Evolutionary conservation across 306 rosid genomes (phyloP), one percentile per base, ranked within the genome.

Genomic region (Cotoneaster glaucophyllus): DNA sequence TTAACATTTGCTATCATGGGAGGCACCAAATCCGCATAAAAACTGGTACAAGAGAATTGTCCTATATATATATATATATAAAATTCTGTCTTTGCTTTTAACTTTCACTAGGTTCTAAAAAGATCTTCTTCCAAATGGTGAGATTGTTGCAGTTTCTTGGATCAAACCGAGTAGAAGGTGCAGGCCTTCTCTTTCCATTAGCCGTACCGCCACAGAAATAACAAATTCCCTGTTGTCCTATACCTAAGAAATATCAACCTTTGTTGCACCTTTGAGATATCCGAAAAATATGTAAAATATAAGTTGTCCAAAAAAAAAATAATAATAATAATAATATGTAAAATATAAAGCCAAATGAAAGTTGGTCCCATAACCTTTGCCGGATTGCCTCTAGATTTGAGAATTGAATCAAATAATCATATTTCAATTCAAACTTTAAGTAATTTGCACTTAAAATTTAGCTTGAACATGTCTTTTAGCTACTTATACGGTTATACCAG

Each of bases 171-270:
- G 57, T 0, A 52, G n/a, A 50, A 29, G 74, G 53, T 32, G 76
- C 77, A 39, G 77, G 77, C 77, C 67, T 39, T 41, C 67, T 67
- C 41, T 72, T 73, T 41, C 67, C 68, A 58, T 72, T 58, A 39
- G 67, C 76, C 39, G 39, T 29, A 63, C 67, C 1, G 13, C 31
- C 31, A 25, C 18, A 59, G 18, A 11, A 24, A 25, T 11, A 25
- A 25, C 19, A 25, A 25, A 25, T 24, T 59, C 64, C 64, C 8
- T 12, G 13, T 2, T 25, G 44, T 41, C 18, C 19, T 29, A 5
- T 9, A 41, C 77, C 12, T 73, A 73, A 73, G 77, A 73, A 73
- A 26, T 19, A 25, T 41, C 77, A 58, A 67, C 67, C 43, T 63
- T 17, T 18, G 17, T 63, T 63, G 12, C 67, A 28, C 41, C 67